Evolutionary conservation across 441 rosid genomes (phyloP), one percentile per base, ranked within the genome.

Genomic region (Erodium texanum): DNA sequence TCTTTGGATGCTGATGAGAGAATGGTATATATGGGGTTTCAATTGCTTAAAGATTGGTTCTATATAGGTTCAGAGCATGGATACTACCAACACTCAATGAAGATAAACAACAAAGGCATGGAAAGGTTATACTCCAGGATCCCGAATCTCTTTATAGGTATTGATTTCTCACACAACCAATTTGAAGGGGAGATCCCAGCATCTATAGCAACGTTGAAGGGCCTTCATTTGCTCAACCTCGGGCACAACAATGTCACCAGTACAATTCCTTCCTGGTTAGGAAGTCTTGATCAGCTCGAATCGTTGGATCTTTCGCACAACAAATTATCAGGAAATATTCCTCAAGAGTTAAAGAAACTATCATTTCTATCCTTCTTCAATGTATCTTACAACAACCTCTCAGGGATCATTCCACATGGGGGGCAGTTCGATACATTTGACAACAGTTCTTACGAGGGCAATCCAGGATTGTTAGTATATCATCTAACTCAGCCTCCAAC

Each of bases 241-340:
- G 54, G 16, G 16, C 15, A 16, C 20, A 67, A 70, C 65, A 63
- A 12, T 8, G 52, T 62, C 3, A 34, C 6, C 0, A 24, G 62
- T 2, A 34, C 54, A 2, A 58, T 50, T 20, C 68, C 71, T 12
- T 64, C 45, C 5, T 73, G 48, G 22, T 27, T 68, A 9, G 36
- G 45, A 11, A 41, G 68, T 45, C 66, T 73, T 6, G 64, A 59
- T 2, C 66, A 52, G 7, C 62, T 73, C 20, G 48, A 2, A 48
- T 3, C 2, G n/a, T n/a, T 48, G 54, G 12, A 16, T 48, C 54
- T 12, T 48, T 19, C 59, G 5, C 3, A 29, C 34, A 29, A 12
- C 54, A 48, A 48, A 4, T 16, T 48, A 1, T 48, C 54, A 48
- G 54, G 54, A 16, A 15, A 5, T 12, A 48, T 48, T 4, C 54